Base-by-base conservation (phyloP, 208 protist species). In the Wallacemonas sp. region DNA sequence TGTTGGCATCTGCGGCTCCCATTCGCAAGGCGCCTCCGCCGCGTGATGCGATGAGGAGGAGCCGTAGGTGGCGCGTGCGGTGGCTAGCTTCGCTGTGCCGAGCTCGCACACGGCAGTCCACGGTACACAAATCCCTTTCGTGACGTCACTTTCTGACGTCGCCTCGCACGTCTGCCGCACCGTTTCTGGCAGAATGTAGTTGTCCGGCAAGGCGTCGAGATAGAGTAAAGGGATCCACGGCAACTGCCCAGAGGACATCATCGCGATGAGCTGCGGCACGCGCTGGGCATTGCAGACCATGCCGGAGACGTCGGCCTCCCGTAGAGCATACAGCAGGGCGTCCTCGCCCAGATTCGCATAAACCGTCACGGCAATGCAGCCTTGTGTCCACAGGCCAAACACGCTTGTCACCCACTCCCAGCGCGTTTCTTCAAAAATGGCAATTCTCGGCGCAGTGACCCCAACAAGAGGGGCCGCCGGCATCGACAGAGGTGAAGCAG, bases 281-380 rank as follows among this genome's bases (percentile, higher is more conserved):
- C 51, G 63, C 22, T 63, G 51, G 44, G 66, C 75, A 55, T 69
- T 80, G 33, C 64, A 77, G 27, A 83, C 58, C 21, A 83, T 83
- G 2, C 46, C 79, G 12, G 28, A 15, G 6, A 73, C 53, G 5
- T 68, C 38, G 8, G 62, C 66, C 59, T 86, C 76, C 11, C 38
- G 3, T 22, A 86, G 42, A 0, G 79, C 79, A 62, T 81, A 72
- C 21, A 31, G 22, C 6, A 89, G 65, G n/a, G 77, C 68, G 28
- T 75, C 72, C 53, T 84, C 79, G 19, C 79, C 82, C 31, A 86
- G 73, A 44, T 79, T 89, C 19, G 82, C 58, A 54, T 86, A 86
- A 8, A 75, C 75, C 22, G 82, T 88, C 31, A 55, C 54, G 41
- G 46, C 68, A 19, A 77, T 53, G 46, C 79, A 67, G 22, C 44